Evolutionary conservation across 495 filamentous ascomycete genomes (phyloP), one percentile per base, ranked within the genome.

Genomic region (Trichoderma asperelloides): DNA sequence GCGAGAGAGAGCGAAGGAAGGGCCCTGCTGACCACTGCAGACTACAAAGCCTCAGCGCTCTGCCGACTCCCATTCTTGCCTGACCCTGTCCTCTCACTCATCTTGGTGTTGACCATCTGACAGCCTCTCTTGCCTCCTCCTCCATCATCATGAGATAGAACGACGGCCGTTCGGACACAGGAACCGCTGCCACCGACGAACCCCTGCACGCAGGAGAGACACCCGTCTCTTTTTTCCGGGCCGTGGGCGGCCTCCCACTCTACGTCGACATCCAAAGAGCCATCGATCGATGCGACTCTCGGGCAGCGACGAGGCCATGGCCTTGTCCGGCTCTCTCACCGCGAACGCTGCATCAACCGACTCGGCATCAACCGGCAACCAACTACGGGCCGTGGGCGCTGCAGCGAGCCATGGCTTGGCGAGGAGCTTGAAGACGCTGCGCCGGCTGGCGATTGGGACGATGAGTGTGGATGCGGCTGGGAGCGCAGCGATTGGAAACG

Each of bases 231-330:
- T 21, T 47, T 55, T 55, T 25, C 49, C 23, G 16, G 55, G 55
- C 55, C 55, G 55, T 60, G 55, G 55, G 55, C 55, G 55, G 55
- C 55, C 55, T 60, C 55, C 23, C 55, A 30, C 55, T 12, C 55
- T 60, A 51, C 23, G 13, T 45, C 41, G 47, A 51, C 9, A 11
- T 28, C 23, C 23, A 28, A 25, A 12, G 25, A 60, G 27, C 27
- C n/a, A 51, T 21, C 47, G 18, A 11, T 4, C 30, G 25, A 23
- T 23, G 27, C 55, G 55, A 60, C 55, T 47, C 55, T 27, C 12
- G 13, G 55, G 25, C 25, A 60, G 25, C 55, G 11, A 60, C 25
- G 55, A 60, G 9, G 55, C 55, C 16, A 60, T 60, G 55, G 55
- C 55, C 12, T 15, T 21, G 55, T 30, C 55, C 55, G 18, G 25